These are phyloP conservation scores for Tylopilus orsonianus DNA, from an alignment of 1,284 basidiomycete species.

Conservation along the genomic window DNA sequence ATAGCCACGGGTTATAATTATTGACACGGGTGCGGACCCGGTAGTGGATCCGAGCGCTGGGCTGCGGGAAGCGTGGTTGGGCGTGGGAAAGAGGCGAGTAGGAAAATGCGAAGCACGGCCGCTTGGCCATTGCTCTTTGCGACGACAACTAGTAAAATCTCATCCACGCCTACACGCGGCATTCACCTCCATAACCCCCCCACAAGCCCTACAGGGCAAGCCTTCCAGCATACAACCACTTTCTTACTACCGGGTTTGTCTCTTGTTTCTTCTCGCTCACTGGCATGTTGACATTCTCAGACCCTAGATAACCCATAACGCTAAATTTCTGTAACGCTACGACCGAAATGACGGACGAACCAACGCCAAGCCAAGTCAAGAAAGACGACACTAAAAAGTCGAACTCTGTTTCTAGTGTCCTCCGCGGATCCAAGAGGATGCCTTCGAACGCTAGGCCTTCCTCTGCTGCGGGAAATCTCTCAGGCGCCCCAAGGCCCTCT, in stretches of 20 bases:
- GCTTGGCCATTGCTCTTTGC: conserved; percentile 28
- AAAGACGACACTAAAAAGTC: conserved; percentile 67
- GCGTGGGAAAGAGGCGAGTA: conserved; percentile 30
- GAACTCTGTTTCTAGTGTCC: conserved; percentile 39
- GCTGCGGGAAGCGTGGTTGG: conserved; percentile 10
- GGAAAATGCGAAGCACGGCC: conserved; percentile 23
- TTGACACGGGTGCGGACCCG: conserved; percentile 6
- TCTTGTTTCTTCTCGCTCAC: conserved; percentile 4
- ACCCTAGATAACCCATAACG: conserved; percentile 49
- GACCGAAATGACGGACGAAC: conserved; percentile 85
- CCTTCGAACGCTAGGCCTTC: conserved; percentile 53
- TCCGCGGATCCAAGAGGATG: conserved; percentile 56
- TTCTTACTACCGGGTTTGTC: conserved; percentile 50
- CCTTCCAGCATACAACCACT: conserved; percentile 49
- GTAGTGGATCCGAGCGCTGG: too few relatives aligned
- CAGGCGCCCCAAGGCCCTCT: conserved; percentile 53
- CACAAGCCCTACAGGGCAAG: conserved; percentile 88
- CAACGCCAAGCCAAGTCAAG: conserved; percentile 56
- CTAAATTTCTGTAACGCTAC: conserved; percentile 54
- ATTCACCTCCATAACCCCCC: conserved; percentile 57
- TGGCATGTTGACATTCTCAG: conserved; percentile 19
- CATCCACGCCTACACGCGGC: conserved; percentile 58
- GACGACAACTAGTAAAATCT: conserved; percentile 44
- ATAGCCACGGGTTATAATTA: conserved; percentile 14
- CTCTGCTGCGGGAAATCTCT: conserved; percentile 41